Evolutionary conservation across 2,329 filamentous ascomycete species (phyloP).

Genomic region (Pyrenochaeta sp.): DNA sequence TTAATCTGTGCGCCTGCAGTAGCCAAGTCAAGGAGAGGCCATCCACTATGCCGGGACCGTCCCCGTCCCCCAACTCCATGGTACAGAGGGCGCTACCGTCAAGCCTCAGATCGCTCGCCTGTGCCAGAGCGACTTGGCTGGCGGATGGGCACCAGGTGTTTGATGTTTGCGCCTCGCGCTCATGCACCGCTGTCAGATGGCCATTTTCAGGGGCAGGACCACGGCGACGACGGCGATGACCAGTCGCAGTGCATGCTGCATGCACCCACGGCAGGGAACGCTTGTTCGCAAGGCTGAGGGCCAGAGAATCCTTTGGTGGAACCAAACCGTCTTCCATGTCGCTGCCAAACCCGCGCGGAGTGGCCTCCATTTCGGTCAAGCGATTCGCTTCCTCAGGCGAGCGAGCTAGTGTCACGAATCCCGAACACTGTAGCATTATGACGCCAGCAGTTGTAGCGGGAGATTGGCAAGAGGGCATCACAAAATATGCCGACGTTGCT

Average conservation of each 20-base stretch:
- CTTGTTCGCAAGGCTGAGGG: slow-evolving; percentile 1
- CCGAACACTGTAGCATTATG: slow-evolving; percentile 4
- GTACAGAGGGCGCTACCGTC: slow-evolving; percentile 20
- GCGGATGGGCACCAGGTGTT: not conserved
- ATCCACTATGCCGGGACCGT: slow-evolving; percentile 26
- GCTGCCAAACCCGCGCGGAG: slow-evolving; percentile 10
- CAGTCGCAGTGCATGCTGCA: not conserved
- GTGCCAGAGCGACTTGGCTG: slow-evolving; percentile 2
- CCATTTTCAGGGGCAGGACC: no score
- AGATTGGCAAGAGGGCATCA: slow-evolving; percentile 1
- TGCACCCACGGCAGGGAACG: not conserved
- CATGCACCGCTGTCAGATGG: no score
- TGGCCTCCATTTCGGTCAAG: slow-evolving; percentile 3
- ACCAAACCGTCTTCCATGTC: not conserved
- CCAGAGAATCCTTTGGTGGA: not conserved
- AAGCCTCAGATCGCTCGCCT: slow-evolving; percentile 21
- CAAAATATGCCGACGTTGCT: not conserved
- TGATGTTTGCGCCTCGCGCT: slow-evolving; percentile 1
- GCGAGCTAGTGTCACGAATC: slow-evolving; percentile 8
- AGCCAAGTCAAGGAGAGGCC: slow-evolving; percentile 24
- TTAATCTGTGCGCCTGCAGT: slow-evolving; percentile 20
- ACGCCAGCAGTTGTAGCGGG: slow-evolving; percentile 1
- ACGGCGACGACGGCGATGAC: slow-evolving; percentile 2
- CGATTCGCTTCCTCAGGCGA: slow-evolving; percentile 6
- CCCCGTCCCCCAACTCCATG: slow-evolving; percentile 29